A percentile compares a stretch with the other conserved stretches of the same genome.
Evolutionary conservation across 225 moss, liverwort and hornwort species (phyloP).

Genomic region (Bryoerythrophyllum caledonicum): DNA sequence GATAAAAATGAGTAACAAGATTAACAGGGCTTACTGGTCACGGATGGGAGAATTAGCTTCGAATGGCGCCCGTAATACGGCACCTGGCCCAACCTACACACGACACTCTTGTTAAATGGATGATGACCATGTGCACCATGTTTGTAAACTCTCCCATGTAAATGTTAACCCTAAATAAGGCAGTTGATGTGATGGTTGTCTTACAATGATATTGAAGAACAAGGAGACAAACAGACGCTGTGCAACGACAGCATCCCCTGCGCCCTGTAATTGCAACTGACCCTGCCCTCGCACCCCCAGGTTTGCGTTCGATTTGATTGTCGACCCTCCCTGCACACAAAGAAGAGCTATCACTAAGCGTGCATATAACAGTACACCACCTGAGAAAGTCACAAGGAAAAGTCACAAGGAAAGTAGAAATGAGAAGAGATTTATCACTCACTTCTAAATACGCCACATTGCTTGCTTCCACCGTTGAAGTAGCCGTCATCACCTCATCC

Average conservation of each 20-base stretch:
- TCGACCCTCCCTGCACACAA: slow-evolving; percentile 49
- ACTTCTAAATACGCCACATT: slow-evolving; percentile 54
- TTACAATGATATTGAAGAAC: slow-evolving; percentile 69
- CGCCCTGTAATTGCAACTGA: slow-evolving; percentile 45
- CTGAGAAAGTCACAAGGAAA: neutral
- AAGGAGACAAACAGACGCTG: slow-evolving; percentile 75
- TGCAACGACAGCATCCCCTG: slow-evolving; percentile 60
- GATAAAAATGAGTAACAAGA: neutral
- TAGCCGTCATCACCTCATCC: slow-evolving; percentile 49
- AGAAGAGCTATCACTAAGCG: neutral
- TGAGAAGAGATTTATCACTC: slow-evolving; percentile 12
- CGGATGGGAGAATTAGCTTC: slow-evolving; percentile 61
- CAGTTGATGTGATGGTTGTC: neutral
- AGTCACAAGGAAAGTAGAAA: too few species aligned
- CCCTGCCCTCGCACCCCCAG: slow-evolving; percentile 82
- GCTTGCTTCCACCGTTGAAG: slow-evolving; percentile 67
- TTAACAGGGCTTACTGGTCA: slow-evolving; percentile 44
- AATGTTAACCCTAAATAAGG: neutral
- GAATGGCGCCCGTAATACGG: slow-evolving; percentile 65
- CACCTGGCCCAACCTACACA: slow-evolving; percentile 62
- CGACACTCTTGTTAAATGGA: slow-evolving; percentile 9
- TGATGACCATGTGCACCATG: neutral
- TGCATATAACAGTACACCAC: neutral
- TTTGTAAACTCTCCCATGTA: neutral
- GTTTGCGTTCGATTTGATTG: slow-evolving; percentile 67